A percentile compares a stretch with the other conserved stretches of the same genome.
These are phyloP conservation scores for Mallotus nudiflorus DNA, from an alignment of 345 rosid genomes.

Conservation along the genomic window DNA sequence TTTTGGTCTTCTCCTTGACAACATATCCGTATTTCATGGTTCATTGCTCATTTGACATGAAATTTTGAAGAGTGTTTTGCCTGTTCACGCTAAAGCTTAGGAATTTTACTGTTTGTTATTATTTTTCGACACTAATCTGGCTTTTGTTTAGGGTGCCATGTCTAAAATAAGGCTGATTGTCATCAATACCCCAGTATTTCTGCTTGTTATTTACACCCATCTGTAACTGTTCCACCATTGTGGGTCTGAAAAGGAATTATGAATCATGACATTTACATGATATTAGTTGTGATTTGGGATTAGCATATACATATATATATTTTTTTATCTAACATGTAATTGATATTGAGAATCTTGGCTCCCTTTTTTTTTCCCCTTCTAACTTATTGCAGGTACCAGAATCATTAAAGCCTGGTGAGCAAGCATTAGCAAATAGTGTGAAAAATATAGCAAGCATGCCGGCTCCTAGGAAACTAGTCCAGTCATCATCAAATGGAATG, in stretches of 20 bases:
- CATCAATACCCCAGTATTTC: background rate
- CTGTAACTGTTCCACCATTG: background rate
- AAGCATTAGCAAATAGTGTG: constrained; percentile 21
- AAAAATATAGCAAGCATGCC: constrained; percentile 45
- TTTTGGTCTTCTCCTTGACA: background rate
- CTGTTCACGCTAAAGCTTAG: background rate
- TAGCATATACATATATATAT: background rate
- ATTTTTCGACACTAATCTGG: background rate
- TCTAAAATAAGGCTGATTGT: background rate
- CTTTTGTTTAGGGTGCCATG: background rate
- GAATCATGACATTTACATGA: background rate
- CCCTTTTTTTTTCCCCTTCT: constrained; percentile 17
- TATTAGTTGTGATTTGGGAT: background rate
- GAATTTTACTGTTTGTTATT: background rate
- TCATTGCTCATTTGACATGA: background rate
- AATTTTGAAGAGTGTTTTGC: background rate
- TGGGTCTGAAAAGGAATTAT: background rate
- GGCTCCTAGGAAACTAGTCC: constrained; percentile 46
- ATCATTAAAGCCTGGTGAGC: constrained; percentile 31
- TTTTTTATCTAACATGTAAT: constrained; percentile 8
- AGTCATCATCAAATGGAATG: constrained; percentile 21
- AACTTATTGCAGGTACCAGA: constrained; percentile 50
- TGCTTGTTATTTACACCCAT: background rate
- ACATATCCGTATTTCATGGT: background rate
- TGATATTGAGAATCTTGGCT: constrained; percentile 30